Evolutionary conservation across 2,329 filamentous ascomycete species (phyloP).

Genomic region (Plenodomus biglobosus): DNA sequence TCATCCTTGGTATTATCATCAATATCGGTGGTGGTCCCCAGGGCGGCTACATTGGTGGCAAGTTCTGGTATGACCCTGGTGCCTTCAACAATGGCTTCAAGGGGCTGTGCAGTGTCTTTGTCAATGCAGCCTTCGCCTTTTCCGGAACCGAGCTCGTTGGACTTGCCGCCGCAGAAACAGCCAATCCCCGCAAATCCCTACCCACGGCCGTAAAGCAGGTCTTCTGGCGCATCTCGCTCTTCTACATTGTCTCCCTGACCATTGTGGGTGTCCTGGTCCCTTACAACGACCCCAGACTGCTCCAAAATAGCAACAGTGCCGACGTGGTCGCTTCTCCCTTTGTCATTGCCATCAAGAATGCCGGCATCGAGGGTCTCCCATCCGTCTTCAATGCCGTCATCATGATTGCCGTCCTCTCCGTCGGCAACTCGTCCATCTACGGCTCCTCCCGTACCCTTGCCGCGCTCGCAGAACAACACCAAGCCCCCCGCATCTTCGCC

Average conservation of each 20-base stretch:
- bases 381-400: slow-evolving; percentile 96
- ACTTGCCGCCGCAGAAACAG: slow-evolving; percentile 75
- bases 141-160: slow-evolving; percentile 77
- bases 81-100: slow-evolving; percentile 83
- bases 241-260: slow-evolving; percentile 82
- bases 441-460: slow-evolving; percentile 88
- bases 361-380: slow-evolving; percentile 77
- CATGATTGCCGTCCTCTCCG: slow-evolving; percentile 83
- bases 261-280: slow-evolving; percentile 82
- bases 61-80: slow-evolving; percentile 77
- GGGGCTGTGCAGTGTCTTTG: slow-evolving; percentile 76
- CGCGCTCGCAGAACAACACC: slow-evolving; percentile 77
- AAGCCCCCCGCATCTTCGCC: slow-evolving; percentile 58
- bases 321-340: slow-evolving; percentile 82
- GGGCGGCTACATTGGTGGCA: slow-evolving; percentile 75
- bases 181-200: slow-evolving; percentile 78
- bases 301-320: slow-evolving; percentile 58
- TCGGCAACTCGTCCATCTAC: slow-evolving; percentile 90
- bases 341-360: slow-evolving; percentile 86
- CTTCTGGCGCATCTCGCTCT: slow-evolving; percentile 75
- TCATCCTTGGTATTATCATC: slow-evolving; percentile 82
- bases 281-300: slow-evolving; percentile 66
- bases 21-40: slow-evolving; percentile 69
- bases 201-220: slow-evolving; percentile 92
- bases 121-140: slow-evolving; percentile 75